Evolutionary conservation across 257 asterid genomes (phyloP), one percentile per base, ranked within the genome.

Genomic region (Voacanga thouarsii): DNA sequence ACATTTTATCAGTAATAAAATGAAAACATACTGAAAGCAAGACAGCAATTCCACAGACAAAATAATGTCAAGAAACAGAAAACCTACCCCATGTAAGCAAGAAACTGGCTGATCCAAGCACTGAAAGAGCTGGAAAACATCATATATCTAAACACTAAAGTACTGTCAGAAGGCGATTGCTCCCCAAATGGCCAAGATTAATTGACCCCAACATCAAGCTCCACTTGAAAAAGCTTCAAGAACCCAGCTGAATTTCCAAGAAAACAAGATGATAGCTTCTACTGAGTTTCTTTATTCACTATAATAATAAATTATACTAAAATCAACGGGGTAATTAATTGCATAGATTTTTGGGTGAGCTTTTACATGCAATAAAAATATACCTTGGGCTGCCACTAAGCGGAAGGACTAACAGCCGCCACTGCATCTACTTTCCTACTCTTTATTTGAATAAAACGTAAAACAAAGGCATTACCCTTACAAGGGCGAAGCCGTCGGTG

Each of bases 1-100:
- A 57, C 19, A n/a, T 14, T 18, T 5, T 1, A 65, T 16, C 10
- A 60, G 15, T 45, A 41, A 64, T 8, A 63, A 50, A 65, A 51
- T 24, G 53, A 64, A 26, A 70, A 61, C 4, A 14, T 43, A 23
- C 78, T 4, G 45, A 47, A 49, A 28, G 30, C 64, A 82, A 15
- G 70, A 75, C 18, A 30, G 47, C 15, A 68, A 79, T 70, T 61
- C 67, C 5, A 24, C 6, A 79, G 66, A 39, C 55, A 19, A 66
- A 61, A 11, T 12, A 28, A 68, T 24, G 5, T 60, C 33, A 49
- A 72, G 76, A 89, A 85, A 79, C 83, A 82, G 89, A 84, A 68
- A 39, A 87, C 92, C 75, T 90, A 92, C 97, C 97, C 96, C 90
- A 92, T 87, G 82, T 89, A 90, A 85, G 92, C 89, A 65, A 90